phyloP scores from a whole-genome alignment of 176 grass and related monocot species.

The Zizania latifolia region DNA sequence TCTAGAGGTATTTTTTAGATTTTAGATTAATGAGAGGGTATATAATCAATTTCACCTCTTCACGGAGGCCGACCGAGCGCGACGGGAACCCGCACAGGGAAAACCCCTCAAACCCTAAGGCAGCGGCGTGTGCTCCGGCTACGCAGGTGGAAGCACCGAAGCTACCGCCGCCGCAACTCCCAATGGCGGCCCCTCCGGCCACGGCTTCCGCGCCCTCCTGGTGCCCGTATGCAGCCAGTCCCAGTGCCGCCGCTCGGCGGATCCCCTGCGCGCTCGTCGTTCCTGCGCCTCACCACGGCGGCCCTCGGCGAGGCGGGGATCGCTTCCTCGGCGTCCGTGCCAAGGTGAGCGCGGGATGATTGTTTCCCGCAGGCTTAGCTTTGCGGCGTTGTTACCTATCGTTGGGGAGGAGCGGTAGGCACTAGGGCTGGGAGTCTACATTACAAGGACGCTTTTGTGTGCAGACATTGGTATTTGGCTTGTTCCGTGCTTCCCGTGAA shows the following conservation, averaged over 20 bases:
- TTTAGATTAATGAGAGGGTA: too few species aligned
- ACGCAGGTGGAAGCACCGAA: background rate
- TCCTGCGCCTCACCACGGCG: background rate
- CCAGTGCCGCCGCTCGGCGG: background rate
- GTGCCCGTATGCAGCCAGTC: too few species aligned
- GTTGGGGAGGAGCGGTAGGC: background rate
- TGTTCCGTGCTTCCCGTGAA: background rate
- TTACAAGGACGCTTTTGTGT: too few species aligned
- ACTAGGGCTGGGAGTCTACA: background rate
- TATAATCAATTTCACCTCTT: too few species aligned
- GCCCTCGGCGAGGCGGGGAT: background rate
- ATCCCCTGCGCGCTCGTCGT: background rate
- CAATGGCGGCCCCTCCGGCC: conserved; percentile 15
- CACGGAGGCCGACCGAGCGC: background rate
- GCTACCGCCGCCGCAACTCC: background rate
- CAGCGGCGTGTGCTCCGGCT: conserved; percentile 1
- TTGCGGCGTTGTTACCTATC: background rate
- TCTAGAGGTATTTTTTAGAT: too few species aligned
- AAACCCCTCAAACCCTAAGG: conserved; percentile 22
- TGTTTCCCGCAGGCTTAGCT: background rate
- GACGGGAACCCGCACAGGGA: background rate
- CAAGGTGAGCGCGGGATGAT: conserved; percentile 11
- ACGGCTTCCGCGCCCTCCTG: conserved; percentile 16
- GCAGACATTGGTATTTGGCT: background rate
- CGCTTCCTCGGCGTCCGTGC: background rate